Evolutionary conservation across 2,329 filamentous ascomycete species (phyloP).

Genomic region (Neofusicoccum sp.): DNA sequence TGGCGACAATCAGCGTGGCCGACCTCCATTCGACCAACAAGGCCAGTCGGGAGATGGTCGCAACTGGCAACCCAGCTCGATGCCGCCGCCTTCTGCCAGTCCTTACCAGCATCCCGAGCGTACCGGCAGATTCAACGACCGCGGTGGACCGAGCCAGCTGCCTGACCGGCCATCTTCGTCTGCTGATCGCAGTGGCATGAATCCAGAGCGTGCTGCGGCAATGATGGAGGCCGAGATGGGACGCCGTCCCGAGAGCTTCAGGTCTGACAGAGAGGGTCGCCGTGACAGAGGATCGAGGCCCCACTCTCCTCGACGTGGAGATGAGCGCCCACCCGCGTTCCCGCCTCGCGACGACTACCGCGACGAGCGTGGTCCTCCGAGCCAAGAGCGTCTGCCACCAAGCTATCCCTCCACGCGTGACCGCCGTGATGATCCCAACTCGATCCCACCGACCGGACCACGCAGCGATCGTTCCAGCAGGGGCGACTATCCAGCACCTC

Average conservation of each 20-base stretch:
- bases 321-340: slow-evolving; percentile 25
- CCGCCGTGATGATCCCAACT: slow-evolving; percentile 38
- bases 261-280: slow-evolving; percentile 28
- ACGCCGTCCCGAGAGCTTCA: slow-evolving; percentile 29
- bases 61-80: slow-evolving; percentile 9
- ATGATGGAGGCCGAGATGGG: slow-evolving; percentile 37
- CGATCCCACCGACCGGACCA: slow-evolving; percentile 53
- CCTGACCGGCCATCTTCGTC: slow-evolving; percentile 5
- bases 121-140: not conserved
- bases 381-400: slow-evolving; percentile 26
- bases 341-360: slow-evolving; percentile 30
- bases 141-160: not conserved
- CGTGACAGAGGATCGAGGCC: slow-evolving; percentile 31
- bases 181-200: slow-evolving; percentile 28
- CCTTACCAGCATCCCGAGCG: slow-evolving; percentile 16
- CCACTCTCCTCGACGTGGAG: slow-evolving; percentile 32
- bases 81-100: slow-evolving; percentile 13
- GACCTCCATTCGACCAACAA: slow-evolving; percentile 31
- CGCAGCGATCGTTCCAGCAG: slow-evolving; percentile 40
- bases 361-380: slow-evolving; percentile 31
- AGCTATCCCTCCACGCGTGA: slow-evolving; percentile 36
- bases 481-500: slow-evolving; percentile 24
- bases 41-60: slow-evolving; percentile 23
- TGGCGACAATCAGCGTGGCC: slow-evolving; percentile 20
- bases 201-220: slow-evolving; percentile 43